These are phyloP conservation scores for Astrothelium subdiscretum DNA, from an alignment of 495 filamentous ascomycete genomes.

Conservation along the genomic window DNA sequence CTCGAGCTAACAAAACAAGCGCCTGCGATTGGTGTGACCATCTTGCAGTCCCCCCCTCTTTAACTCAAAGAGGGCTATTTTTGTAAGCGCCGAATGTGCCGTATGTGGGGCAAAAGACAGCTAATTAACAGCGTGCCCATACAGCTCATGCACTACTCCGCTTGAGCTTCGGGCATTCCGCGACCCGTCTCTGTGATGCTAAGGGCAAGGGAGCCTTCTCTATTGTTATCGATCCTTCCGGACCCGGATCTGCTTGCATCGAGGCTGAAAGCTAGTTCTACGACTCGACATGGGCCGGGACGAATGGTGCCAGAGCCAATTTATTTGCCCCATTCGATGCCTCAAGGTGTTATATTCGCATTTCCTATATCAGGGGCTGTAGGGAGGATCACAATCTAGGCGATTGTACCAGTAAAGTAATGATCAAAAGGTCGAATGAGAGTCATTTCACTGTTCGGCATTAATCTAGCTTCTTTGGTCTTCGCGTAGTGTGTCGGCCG, in stretches of 20 bases:
- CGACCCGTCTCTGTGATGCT: background rate
- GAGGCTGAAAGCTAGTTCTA: background rate
- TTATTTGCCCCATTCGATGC: background rate
- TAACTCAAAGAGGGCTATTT: background rate
- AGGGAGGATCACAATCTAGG: background rate
- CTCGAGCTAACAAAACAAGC: background rate
- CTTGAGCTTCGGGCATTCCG: background rate
- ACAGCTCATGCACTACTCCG: background rate
- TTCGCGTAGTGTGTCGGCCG: too few relatives aligned
- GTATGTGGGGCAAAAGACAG: background rate
- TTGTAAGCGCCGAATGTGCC: background rate
- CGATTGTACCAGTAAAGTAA: background rate
- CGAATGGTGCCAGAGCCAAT: background rate
- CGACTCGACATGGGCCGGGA: background rate
- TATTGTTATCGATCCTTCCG: background rate
- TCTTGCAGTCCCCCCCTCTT: background rate
- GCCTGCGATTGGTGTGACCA: background rate
- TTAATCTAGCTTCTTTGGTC: too few relatives aligned
- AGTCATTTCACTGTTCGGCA: background rate
- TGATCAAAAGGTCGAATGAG: too few relatives aligned
- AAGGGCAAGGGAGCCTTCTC: background rate
- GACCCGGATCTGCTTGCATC: background rate
- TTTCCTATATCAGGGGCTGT: background rate
- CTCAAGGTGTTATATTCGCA: background rate
- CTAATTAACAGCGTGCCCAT: background rate